Evolutionary conservation across 225 moss, liverwort and hornwort genomes (phyloP).

Genomic region (Sphagnum contortum): DNA sequence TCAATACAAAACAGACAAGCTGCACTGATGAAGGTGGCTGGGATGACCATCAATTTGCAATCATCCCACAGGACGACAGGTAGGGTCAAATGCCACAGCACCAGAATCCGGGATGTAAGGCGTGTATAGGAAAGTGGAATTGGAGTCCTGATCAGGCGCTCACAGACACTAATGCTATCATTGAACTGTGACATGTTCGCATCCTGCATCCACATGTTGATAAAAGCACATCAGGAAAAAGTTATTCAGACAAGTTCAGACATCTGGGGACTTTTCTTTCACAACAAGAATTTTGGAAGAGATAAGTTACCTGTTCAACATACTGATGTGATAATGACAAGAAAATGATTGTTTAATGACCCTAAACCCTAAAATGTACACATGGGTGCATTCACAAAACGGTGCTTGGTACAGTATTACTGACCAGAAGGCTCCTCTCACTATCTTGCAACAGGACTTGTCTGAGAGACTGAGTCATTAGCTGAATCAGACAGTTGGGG

Average conservation of each 20-base stretch:
- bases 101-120: constrained; percentile 77
- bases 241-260: too few relatives aligned
- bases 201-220: constrained; percentile 32
- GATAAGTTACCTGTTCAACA: too few relatives aligned
- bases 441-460: constrained; percentile 38
- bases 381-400: too few relatives aligned
- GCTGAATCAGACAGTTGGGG: constrained; percentile 79
- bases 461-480: constrained; percentile 53
- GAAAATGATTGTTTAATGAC: too few relatives aligned
- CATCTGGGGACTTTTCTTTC: too few relatives aligned
- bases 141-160: constrained; percentile 75
- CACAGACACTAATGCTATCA: constrained; percentile 72
- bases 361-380: too few relatives aligned
- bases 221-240: too few relatives aligned
- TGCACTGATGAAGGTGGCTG: constrained; percentile 68
- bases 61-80: constrained; percentile 94
- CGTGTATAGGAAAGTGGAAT: constrained; percentile 92
- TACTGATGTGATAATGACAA: too few relatives aligned
- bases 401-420: neutral
- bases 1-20: constrained; percentile 59
- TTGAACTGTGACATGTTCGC: constrained; percentile 78
- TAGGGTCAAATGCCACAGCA: constrained; percentile 80
- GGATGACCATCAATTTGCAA: constrained; percentile 84
- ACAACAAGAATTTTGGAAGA: too few relatives aligned
- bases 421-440: constrained; percentile 55